phyloP scores from a whole-genome alignment of 2,329 filamentous ascomycete species.

The Acrocalymma vagum region DNA sequence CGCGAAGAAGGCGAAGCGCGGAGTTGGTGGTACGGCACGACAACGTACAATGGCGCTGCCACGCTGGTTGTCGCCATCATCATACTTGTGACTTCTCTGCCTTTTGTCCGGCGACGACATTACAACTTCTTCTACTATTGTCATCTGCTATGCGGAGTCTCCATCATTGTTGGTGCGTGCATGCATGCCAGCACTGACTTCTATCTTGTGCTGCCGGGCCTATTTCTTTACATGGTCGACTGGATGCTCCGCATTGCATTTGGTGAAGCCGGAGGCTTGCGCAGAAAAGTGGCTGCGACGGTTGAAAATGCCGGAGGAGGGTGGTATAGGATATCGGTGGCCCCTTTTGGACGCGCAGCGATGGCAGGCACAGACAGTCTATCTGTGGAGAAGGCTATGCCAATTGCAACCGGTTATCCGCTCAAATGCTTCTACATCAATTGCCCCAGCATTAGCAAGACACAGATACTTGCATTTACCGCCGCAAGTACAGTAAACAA shows the following conservation, averaged over 20 bases:
- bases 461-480: conserved; percentile 4
- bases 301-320: conserved; percentile 5
- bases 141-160: background rate
- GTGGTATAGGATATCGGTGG: conserved; percentile 1
- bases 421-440: conserved; percentile 8
- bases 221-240: conserved; percentile 3
- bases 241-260: background rate
- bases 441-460: conserved; percentile 3
- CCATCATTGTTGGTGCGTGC: conserved; percentile 4
- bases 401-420: background rate
- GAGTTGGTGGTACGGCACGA: conserved; percentile 1
- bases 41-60: conserved; percentile 6
- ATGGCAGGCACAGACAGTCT: background rate
- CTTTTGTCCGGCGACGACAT: conserved; percentile 1
- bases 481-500: conserved; percentile 1
- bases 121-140: conserved; percentile 8
- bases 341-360: background rate
- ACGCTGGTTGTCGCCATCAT: background rate
- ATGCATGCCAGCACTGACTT: conserved; percentile 7
- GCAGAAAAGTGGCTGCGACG: conserved; percentile 2
- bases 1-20: conserved; percentile 1
- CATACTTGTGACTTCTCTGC: conserved; percentile 4
- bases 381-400: background rate
- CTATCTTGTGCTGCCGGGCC: conserved; percentile 3
- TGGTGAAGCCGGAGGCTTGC: conserved; percentile 3